A percentile compares a stretch with the other conserved stretches of the same genome.
Conservation (phyloP, 176 grass and related monocot species). For the Bonia amplexicaulis region DNA sequence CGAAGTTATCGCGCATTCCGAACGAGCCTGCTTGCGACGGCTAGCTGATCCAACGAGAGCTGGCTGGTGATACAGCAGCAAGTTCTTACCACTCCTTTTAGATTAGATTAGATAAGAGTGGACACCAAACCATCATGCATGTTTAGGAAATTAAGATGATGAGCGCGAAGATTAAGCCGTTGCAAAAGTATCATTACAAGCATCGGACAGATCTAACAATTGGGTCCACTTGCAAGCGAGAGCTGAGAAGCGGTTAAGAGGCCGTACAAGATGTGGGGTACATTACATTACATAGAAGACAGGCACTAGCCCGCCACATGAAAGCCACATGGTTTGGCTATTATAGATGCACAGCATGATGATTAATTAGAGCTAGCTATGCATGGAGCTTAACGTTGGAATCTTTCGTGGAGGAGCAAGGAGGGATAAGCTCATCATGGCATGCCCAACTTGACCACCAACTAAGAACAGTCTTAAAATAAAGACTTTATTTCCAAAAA, state of each 20-base stretch:
- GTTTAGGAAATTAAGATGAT: neutral
- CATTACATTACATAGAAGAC: neutral
- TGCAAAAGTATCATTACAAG: neutral
- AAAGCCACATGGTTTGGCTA: constrained; percentile 2
- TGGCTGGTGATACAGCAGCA: neutral
- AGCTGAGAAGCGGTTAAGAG: neutral
- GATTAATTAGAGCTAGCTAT: neutral
- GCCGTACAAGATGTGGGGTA: neutral
- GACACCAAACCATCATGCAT: neutral
- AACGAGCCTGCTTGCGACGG: neutral
- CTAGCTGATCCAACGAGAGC: neutral
- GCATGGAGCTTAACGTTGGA: neutral
- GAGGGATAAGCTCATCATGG: neutral
- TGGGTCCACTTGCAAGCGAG: neutral
- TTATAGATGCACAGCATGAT: neutral
- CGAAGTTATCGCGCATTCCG: too few species aligned
- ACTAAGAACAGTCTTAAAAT: too few species aligned
- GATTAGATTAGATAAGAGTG: neutral
- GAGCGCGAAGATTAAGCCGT: neutral
- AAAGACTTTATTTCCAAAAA: too few species aligned
- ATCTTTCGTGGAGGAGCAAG: neutral
- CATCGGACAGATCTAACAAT: neutral
- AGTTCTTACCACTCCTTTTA: neutral
- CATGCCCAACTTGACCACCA: neutral
- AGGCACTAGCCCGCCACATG: neutral